A percentile compares a stretch with the other conserved stretches of the same genome.
These are phyloP conservation scores for Haberlea rhodopensis DNA, from an alignment of 257 asterid species.

Conservation along the genomic window DNA sequence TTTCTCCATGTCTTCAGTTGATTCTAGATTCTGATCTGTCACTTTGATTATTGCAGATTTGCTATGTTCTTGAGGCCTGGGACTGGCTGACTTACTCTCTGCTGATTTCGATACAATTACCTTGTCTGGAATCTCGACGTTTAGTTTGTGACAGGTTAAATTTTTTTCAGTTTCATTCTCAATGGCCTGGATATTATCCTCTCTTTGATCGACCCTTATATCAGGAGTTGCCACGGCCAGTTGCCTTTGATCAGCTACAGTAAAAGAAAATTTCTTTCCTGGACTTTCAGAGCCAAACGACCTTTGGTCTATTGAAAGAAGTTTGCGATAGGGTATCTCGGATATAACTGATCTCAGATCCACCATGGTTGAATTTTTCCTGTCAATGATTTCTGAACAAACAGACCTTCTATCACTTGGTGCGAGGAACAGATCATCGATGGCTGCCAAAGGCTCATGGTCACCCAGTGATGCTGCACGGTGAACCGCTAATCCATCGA, in stretches of 20 bases:
- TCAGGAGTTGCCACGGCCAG: slow-evolving; percentile 29
- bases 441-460: slow-evolving; percentile 51
- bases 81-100: slow-evolving; percentile 20
- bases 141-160: slow-evolving; percentile 28
- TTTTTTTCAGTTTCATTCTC: slow-evolving; percentile 18
- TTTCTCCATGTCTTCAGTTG: slow-evolving; percentile 32
- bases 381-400: slow-evolving; percentile 66
- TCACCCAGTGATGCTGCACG: slow-evolving; percentile 43
- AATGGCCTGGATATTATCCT: slow-evolving; percentile 20
- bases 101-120: slow-evolving; percentile 21
- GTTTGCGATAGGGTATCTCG: slow-evolving; percentile 43
- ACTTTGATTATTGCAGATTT: slow-evolving; percentile 19
- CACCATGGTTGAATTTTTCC: slow-evolving; percentile 29
- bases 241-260: slow-evolving; percentile 24
- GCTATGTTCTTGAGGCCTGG: slow-evolving; percentile 21
- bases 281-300: slow-evolving; percentile 56
- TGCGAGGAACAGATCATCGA: slow-evolving; percentile 65
- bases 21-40: slow-evolving; percentile 30
- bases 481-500: slow-evolving; percentile 32
- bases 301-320: slow-evolving; percentile 39
- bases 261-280: slow-evolving; percentile 25
- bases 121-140: slow-evolving; percentile 28
- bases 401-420: slow-evolving; percentile 60
- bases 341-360: slow-evolving; percentile 64
- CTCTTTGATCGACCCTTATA: slow-evolving; percentile 29